Evolutionary conservation across 345 rosid species (phyloP).

Genomic region (Noccaea bulbosa): DNA sequence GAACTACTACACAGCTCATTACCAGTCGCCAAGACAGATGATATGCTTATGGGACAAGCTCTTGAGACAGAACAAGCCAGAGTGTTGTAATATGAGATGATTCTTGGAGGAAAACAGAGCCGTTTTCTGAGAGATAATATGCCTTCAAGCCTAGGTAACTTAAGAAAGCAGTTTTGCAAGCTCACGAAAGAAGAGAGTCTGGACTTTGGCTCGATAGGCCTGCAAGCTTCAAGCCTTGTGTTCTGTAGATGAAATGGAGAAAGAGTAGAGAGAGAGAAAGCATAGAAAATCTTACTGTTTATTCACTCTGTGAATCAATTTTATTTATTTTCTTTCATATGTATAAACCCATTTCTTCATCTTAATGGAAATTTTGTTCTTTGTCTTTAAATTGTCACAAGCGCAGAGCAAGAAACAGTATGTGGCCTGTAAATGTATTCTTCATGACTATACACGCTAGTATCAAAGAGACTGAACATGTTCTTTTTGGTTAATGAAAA

Average conservation of each 20-base stretch:
- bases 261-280: conserved; percentile 2
- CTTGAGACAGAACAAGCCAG: conserved; percentile 55
- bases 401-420: no score
- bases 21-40: conserved; percentile 97
- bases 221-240: conserved; percentile 24
- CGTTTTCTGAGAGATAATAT: no score
- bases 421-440: no score
- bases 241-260: conserved; percentile 22
- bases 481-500: no score
- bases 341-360: conserved; percentile 33
- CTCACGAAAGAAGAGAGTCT: background rate
- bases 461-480: no score
- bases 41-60: conserved; percentile 86
- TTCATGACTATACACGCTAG: no score
- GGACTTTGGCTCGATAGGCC: conserved; percentile 3
- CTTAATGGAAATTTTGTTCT: conserved; percentile 17
- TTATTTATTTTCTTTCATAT: conserved; percentile 10
- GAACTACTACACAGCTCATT: conserved; percentile 91
- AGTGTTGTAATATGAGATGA: conserved; percentile 94
- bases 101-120: no score
- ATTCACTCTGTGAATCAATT: conserved; percentile 26
- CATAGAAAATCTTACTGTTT: conserved; percentile 18
- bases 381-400: background rate
- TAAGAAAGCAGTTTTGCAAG: no score
- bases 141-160: background rate